Evolutionary conservation across 2,329 filamentous ascomycete genomes (phyloP).

Genomic region (Calonectria hawksworthii): DNA sequence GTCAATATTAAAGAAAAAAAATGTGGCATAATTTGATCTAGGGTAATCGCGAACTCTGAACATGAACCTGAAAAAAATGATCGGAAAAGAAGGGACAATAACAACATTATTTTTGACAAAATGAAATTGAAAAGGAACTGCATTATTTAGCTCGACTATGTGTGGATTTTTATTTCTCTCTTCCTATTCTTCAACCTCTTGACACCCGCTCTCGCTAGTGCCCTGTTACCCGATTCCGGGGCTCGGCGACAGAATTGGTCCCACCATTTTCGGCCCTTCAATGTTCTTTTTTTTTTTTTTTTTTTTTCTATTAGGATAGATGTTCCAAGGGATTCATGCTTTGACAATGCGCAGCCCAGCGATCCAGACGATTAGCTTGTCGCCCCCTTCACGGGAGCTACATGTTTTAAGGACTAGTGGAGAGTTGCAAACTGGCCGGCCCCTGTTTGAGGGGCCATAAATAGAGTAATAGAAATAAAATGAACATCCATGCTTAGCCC

Average conservation of each 20-base stretch:
- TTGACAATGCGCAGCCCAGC: background rate
- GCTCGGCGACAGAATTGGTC: background rate
- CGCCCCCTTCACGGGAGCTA: background rate
- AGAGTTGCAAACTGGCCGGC: background rate
- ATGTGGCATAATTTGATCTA: background rate
- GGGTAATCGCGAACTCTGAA: background rate
- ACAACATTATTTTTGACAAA: background rate
- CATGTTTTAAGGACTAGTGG: background rate
- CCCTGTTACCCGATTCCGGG: background rate
- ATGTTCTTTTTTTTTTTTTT: background rate
- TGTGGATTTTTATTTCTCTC: background rate
- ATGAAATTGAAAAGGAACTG: background rate
- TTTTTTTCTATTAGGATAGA: background rate
- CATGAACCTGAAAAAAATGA: background rate
- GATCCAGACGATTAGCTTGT: background rate
- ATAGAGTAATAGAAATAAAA: conserved; percentile 5
- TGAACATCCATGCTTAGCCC: background rate
- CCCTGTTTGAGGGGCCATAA: background rate
- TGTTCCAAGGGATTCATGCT: background rate
- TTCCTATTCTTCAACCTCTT: background rate
- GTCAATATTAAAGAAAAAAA: no score
- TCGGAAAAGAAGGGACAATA: background rate
- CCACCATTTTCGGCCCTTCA: background rate
- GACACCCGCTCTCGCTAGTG: background rate
- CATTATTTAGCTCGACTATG: background rate